Percentiles rank a stretch among this genome's conserved stretches.
phyloP scores from a whole-genome alignment of 495 filamentous ascomycete species.

The Hyaloscypha variabilis region DNA sequence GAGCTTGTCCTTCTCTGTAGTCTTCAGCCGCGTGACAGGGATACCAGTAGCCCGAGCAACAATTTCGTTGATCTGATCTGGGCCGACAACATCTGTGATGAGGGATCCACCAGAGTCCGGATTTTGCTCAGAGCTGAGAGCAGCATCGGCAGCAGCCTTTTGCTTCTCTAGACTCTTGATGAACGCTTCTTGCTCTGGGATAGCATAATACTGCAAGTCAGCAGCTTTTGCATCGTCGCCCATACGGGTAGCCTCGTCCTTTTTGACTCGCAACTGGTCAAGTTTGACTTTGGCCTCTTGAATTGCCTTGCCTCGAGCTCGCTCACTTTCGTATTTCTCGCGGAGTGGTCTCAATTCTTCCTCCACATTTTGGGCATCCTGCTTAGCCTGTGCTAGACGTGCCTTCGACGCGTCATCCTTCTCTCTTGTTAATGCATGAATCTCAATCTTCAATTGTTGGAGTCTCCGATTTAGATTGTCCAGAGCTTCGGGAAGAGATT shows the following conservation, averaged over 20 bases:
- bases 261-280: constrained; percentile 82
- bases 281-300: constrained; percentile 97
- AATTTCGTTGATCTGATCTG: constrained; percentile 99
- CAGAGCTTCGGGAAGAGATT: constrained; percentile 92
- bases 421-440: constrained; percentile 89
- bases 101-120: constrained; percentile 63
- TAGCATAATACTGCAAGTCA: constrained; percentile 95
- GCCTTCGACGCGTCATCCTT: constrained; percentile 89
- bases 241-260: constrained; percentile 85
- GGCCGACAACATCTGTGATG: constrained; percentile 89
- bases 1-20: constrained; percentile 95
- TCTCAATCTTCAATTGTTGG: constrained; percentile 93
- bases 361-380: constrained; percentile 87
- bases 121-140: constrained; percentile 63
- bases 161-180: constrained; percentile 82
- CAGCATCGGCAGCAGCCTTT: constrained; percentile 75
- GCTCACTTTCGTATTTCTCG: constrained; percentile 94
- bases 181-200: constrained; percentile 81
- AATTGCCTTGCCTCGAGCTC: constrained; percentile 82
- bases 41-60: constrained; percentile 96
- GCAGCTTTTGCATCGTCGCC: constrained; percentile 82
- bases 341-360: constrained; percentile 91
- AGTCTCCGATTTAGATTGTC: constrained; percentile 88
- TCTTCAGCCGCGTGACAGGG: constrained; percentile 89
- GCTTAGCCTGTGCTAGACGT: constrained; percentile 78